phyloP scores from a whole-genome alignment of 768 basidiomycete genomes.

The Amyloporia xantha region DNA sequence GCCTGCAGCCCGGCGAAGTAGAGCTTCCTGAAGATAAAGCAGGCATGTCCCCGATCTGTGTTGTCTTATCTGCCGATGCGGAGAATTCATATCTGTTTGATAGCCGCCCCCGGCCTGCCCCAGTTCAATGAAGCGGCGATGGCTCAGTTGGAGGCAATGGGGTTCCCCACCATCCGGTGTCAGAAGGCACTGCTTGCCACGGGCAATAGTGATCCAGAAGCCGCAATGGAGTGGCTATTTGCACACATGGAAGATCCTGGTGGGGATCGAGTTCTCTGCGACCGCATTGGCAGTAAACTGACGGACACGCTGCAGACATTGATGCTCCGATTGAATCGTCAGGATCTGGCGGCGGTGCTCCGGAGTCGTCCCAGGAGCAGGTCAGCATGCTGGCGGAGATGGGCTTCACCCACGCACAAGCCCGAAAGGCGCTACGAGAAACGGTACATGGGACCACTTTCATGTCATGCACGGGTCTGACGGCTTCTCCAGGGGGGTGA shows the following conservation, averaged over 20 bases:
- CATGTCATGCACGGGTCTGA: background rate
- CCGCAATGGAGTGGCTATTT: constrained; percentile 96
- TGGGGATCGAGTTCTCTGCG: constrained; percentile 23
- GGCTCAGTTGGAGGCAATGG: constrained; percentile 79
- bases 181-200: constrained; percentile 90
- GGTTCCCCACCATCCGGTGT: constrained; percentile 80
- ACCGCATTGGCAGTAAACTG: background rate
- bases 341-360: constrained; percentile 20
- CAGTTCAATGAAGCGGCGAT: constrained; percentile 72
- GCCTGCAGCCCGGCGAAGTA: constrained; percentile 49
- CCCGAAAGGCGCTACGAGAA: constrained; percentile 78
- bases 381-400: constrained; percentile 77
- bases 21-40: constrained; percentile 55
- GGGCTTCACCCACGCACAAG: constrained; percentile 86
- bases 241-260: constrained; percentile 92
- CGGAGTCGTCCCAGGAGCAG: constrained; percentile 65
- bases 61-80: too few relatives aligned
- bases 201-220: constrained; percentile 65
- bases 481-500: constrained; percentile 48
- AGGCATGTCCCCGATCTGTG: constrained; percentile 17
- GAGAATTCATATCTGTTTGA: background rate
- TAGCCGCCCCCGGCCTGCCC: constrained; percentile 37
- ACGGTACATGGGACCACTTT: constrained; percentile 49
- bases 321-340: constrained; percentile 60
- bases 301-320: constrained; percentile 53